Percentiles rank a stretch among this genome's conserved stretches.
These are phyloP conservation scores for Agaricus bisporus DNA, from an alignment of 768 basidiomycete genomes.

Conservation along the genomic window DNA sequence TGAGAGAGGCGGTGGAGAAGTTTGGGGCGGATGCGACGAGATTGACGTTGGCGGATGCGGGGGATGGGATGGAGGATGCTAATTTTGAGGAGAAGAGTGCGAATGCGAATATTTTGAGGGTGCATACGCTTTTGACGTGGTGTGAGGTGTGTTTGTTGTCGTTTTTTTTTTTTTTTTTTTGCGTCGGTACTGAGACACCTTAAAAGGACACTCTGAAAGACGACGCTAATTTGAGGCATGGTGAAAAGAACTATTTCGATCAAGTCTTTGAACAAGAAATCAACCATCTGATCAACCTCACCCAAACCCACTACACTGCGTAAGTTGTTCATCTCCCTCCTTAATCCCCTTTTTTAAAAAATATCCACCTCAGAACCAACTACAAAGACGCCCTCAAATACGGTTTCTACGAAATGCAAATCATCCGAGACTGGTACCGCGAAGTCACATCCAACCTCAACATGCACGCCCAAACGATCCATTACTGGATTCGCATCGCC, in stretches of 20 bases:
- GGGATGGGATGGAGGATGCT: slow-evolving; percentile 96
- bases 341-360: no score
- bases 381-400: slow-evolving; percentile 96
- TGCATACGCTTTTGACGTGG: slow-evolving; percentile 89
- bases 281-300: slow-evolving; percentile 76
- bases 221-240: slow-evolving; percentile 63
- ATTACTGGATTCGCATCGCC: slow-evolving; percentile 79
- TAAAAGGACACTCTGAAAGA: slow-evolving; percentile 75
- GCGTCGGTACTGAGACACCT: neutral
- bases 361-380: slow-evolving; percentile 59
- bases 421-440: slow-evolving; percentile 91
- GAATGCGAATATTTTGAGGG: slow-evolving; percentile 90
- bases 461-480: slow-evolving; percentile 87
- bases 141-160: slow-evolving; percentile 54
- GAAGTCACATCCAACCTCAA: slow-evolving; percentile 84
- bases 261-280: slow-evolving; percentile 88
- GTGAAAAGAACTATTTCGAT: slow-evolving; percentile 80
- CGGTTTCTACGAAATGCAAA: slow-evolving; percentile 95
- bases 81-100: slow-evolving; percentile 99
- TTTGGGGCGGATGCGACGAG: slow-evolving; percentile 96
- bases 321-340: slow-evolving; percentile 32
- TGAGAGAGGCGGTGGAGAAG: slow-evolving; percentile 84
- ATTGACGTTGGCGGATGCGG: slow-evolving; percentile 89
- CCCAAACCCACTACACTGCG: slow-evolving; percentile 78
- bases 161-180: neutral